Base-by-base conservation (phyloP, 345 rosid species). In the Nasturtium officinale region DNA sequence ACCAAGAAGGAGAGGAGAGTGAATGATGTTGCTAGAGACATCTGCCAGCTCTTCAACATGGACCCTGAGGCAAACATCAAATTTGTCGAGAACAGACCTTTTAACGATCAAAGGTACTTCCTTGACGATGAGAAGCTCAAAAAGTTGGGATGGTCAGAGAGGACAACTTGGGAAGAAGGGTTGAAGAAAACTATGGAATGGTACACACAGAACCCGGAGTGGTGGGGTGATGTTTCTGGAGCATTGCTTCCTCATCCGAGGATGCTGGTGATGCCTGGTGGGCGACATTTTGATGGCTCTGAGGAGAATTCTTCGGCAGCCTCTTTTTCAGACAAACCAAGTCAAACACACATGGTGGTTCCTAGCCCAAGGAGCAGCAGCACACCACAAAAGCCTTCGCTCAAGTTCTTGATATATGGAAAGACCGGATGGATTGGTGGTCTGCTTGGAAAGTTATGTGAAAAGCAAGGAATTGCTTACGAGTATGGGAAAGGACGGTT, bases 161-260 rank as follows among this genome's bases (percentile, higher is more conserved):
- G 80, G 52, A 91, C 96, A 2, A 65, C 77, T 2, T 91, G 97
- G 97, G 89, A 86, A 75, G 97, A 91, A 73, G 97, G 97, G 8
- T 76, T 91, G 81, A 87, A 68, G 83, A 91, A 85, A 78, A 89
- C 97, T 20, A 87, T 86, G 57, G 89, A 89, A 2, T 91, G 97
- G 97, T 91, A 91, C 74, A 85, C 83, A 45, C 78, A 84, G 62
- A 87, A 91, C 76, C 97, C 97, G 8, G 90, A 87, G 32, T 91
- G 97, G 97, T 91, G 97, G 97, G 97, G 94, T 46, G 97, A 91
- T 81, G 97, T 91, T 13, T 77, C 91, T 38, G 97, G 97, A 23
- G 97, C 97, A 7, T 61, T 91, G 74, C 93, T 91, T 84, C 97
- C 96, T 66, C 97, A 91, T 69, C 97, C 96, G 3, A 83, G 96